These are phyloP conservation scores for Ophiocordyceps camponoti-rufipedis DNA, from an alignment of 2,329 filamentous ascomycete species.

Conservation along the genomic window DNA sequence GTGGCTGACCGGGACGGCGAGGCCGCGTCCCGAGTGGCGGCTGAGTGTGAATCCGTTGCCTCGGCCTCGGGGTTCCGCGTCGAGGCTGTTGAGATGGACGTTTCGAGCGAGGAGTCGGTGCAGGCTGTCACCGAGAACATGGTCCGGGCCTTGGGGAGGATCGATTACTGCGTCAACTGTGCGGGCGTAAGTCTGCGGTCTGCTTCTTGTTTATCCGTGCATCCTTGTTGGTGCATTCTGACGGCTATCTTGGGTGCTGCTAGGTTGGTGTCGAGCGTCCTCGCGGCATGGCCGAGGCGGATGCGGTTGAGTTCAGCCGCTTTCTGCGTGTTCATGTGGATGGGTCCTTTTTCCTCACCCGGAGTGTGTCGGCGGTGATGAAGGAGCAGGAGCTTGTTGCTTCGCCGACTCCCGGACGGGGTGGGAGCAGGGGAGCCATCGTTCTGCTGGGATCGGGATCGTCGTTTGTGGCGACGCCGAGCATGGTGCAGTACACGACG, in stretches of 20 bases:
- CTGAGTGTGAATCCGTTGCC: slow-evolving; percentile 2
- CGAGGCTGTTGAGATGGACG: slow-evolving; percentile 1
- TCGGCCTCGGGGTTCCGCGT: slow-evolving; percentile 2
- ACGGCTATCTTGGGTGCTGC: no score
- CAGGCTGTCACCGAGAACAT: slow-evolving; percentile 1
- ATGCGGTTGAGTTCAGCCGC: slow-evolving; percentile 2
- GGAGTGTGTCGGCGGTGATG: slow-evolving; percentile 3
- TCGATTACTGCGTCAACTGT: slow-evolving; percentile 6
- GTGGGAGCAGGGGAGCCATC: slow-evolving; percentile 4
- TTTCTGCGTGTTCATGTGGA: slow-evolving; percentile 3
- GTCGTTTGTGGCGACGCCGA: slow-evolving; percentile 4
- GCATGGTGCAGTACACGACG: slow-evolving; percentile 3
- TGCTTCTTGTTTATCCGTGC: no score
- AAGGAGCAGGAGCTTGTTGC: slow-evolving; percentile 1
- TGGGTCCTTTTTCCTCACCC: slow-evolving; percentile 3
- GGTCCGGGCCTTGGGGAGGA: slow-evolving; percentile 3
- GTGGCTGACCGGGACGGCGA: slow-evolving; percentile 4
- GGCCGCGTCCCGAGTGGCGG: slow-evolving; percentile 1
- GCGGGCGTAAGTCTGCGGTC: slow-evolving; percentile 3
- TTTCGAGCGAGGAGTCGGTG: slow-evolving; percentile 4
- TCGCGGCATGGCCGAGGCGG: slow-evolving; percentile 2
- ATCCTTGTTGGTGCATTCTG: no score
- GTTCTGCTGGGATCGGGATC: slow-evolving; percentile 4
- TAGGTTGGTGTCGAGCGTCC: not conserved
- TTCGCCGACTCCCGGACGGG: slow-evolving; percentile 1